Evolutionary conservation across 805 yeast genomes (phyloP).

Genomic region (Yarrowia divulgata): DNA sequence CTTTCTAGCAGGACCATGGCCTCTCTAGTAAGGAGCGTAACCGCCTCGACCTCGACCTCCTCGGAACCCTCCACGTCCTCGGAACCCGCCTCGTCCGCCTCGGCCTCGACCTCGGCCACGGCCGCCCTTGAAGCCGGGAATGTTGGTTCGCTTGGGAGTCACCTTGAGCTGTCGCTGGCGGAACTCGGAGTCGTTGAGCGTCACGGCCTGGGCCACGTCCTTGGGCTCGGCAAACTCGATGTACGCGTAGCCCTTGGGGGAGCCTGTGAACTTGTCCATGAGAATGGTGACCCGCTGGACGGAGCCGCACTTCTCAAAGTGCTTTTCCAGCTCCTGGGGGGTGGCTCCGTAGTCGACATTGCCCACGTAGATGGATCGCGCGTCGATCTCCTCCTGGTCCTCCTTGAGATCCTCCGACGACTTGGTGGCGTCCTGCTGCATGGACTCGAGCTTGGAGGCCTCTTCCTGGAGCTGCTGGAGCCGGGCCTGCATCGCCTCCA

Average conservation of each 20-base stretch:
- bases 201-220: constrained; percentile 70
- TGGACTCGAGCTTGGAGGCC: constrained; percentile 64
- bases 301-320: constrained; percentile 71
- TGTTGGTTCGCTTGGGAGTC: constrained; percentile 76
- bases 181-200: constrained; percentile 68
- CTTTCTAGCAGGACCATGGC: too few species aligned
- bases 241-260: constrained; percentile 87
- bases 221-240: constrained; percentile 77
- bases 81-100: constrained; percentile 50
- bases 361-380: constrained; percentile 80
- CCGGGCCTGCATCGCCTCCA: constrained; percentile 54
- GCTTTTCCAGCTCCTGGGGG: constrained; percentile 79
- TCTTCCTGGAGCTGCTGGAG: constrained; percentile 68
- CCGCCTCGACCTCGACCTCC: constrained; percentile 57
- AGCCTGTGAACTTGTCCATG: constrained; percentile 75
- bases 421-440: constrained; percentile 59
- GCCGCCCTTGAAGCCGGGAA: constrained; percentile 73
- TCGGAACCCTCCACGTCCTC: constrained; percentile 55
- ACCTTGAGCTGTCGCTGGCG: constrained; percentile 77
- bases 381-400: constrained; percentile 71
- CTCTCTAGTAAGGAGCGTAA: constrained; percentile 52
- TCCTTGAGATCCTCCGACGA: constrained; percentile 55
- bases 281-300: constrained; percentile 82
- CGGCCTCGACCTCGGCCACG: constrained; percentile 58
- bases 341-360: constrained; percentile 82